phyloP scores from a whole-genome alignment of 208 protist genomes.

The Leishmania major region DNA sequence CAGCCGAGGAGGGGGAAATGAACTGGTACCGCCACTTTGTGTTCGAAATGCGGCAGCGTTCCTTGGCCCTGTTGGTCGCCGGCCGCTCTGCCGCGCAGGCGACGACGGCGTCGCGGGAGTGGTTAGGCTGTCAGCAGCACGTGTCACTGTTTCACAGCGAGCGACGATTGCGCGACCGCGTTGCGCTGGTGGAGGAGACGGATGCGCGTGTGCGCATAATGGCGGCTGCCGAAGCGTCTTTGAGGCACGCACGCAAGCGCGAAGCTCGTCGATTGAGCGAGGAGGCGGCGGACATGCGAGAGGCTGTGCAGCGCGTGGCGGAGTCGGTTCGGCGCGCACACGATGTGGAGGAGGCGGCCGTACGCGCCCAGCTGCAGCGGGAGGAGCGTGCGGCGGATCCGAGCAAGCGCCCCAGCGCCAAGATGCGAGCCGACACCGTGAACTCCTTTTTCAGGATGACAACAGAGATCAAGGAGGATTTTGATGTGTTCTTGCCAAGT shows the following conservation, averaged over 20 bases:
- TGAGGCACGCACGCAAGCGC: background rate
- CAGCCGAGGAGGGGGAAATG: background rate
- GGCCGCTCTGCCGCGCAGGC: slow-evolving; percentile 7
- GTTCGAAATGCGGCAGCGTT: slow-evolving; percentile 11
- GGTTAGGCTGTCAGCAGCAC: slow-evolving; percentile 23
- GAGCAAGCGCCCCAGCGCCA: slow-evolving; percentile 10
- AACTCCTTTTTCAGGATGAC: slow-evolving; percentile 11
- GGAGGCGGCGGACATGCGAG: background rate
- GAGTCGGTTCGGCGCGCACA: background rate
- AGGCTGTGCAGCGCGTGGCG: background rate
- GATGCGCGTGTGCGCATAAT: slow-evolving; percentile 4
- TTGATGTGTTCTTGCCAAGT: slow-evolving; percentile 20
- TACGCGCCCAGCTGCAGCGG: slow-evolving; percentile 3
- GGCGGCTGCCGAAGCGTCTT: slow-evolving; percentile 2
- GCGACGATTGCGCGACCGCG: slow-evolving; percentile 26
- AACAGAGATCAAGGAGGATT: slow-evolving; percentile 19
- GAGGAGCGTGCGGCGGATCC: background rate
- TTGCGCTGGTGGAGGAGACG: slow-evolving; percentile 12
- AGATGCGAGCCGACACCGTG: slow-evolving; percentile 1
- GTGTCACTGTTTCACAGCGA: slow-evolving; percentile 12
- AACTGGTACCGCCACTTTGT: background rate
- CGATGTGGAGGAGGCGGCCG: background rate
- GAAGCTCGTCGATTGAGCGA: background rate
- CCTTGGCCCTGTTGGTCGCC: slow-evolving; percentile 11
- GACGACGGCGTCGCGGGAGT: slow-evolving; percentile 5